Evolutionary conservation across 768 basidiomycete genomes (phyloP), one percentile per base, ranked within the genome.

Genomic region (Xerocomellus intermedius): DNA sequence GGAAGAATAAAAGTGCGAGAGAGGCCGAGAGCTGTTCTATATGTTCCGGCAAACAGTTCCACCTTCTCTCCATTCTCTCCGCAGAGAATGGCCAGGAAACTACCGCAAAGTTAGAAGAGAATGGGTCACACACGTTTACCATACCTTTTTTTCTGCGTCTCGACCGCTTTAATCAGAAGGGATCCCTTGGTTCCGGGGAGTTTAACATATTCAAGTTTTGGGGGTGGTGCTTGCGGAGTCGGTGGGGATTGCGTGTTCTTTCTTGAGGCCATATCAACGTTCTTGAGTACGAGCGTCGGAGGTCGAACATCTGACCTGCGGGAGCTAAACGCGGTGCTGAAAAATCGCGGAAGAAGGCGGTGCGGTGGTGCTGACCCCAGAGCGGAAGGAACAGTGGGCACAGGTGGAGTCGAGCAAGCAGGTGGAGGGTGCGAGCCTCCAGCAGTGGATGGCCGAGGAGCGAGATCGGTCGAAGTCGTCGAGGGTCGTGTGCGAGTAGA

Each of bases 1-100:
- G 93, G 93, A 36, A 95, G 76, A 58, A 95, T 94, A 69, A 95
- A 95, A 1, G 93, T 95, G 42, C 93, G 82, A n/a, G 92, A 94
- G 33, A 95, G 79, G 0, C 89, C 89, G 14, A 95, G 82, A 6
- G 93, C 91, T n/a, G 90, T 91, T 50, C 88, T 80, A 61, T 91
- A 90, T 12, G 93, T 93, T 26, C 94, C 93, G 38, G 94, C 93
- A 70, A 95, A 96, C 12, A 96, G 76, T 65, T 96, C 93, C 44
- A 96, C 92, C 65, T 94, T 92, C 75, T 95, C 93, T 16, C 91
- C 94, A 59, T 84, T 88, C 33, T 95, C 94, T 19, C 93, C 93
- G 60, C 94, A 95, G 0, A 96, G 80, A 63, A 95, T 94, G 9
- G 94, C 93, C 22, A 96, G 80, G 75, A 95, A 96, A 70, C 91